These are phyloP conservation scores for Penicillium bialowiezense DNA, from an alignment of 495 filamentous ascomycete species.

Conservation along the genomic window DNA sequence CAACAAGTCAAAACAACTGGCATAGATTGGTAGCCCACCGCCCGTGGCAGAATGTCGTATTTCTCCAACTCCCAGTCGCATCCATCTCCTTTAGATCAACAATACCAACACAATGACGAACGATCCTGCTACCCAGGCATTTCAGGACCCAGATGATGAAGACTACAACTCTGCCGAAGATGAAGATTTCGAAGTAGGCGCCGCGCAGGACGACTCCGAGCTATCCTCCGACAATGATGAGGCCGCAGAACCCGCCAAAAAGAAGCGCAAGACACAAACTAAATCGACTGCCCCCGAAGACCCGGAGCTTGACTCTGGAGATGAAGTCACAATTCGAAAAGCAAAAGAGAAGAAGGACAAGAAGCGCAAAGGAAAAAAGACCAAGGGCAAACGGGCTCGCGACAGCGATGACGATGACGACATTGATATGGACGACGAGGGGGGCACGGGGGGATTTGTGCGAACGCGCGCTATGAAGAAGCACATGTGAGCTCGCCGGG, in stretches of 20 bases:
- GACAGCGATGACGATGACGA: constrained; percentile 49
- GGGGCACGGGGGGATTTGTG: constrained; percentile 74
- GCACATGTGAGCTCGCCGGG: constrained; percentile 42
- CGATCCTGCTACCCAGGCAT: constrained; percentile 13
- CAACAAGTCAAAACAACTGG: too few relatives aligned
- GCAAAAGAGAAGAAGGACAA: constrained; percentile 53
- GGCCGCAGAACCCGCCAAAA: constrained; percentile 31
- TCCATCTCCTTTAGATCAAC: background rate
- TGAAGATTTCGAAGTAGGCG: constrained; percentile 68
- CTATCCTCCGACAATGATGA: constrained; percentile 38
- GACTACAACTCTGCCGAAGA: constrained; percentile 71
- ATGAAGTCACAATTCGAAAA: constrained; percentile 71
- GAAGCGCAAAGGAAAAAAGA: constrained; percentile 45
- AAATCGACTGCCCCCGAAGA: constrained; percentile 20
- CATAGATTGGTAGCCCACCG: background rate
- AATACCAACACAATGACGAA: constrained; percentile 24
- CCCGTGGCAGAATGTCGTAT: constrained; percentile 14
- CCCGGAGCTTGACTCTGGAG: constrained; percentile 63
- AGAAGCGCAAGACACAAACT: constrained; percentile 38
- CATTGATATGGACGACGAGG: constrained; percentile 51
- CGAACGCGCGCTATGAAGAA: constrained; percentile 74
- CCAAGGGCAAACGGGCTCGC: constrained; percentile 26
- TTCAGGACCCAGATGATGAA: constrained; percentile 46
- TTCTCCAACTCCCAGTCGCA: background rate
- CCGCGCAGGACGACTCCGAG: constrained; percentile 45